Evolutionary conservation across 371 early-diverging fungal species (phyloP).

Genomic region (Nosema muscidifuracis): DNA sequence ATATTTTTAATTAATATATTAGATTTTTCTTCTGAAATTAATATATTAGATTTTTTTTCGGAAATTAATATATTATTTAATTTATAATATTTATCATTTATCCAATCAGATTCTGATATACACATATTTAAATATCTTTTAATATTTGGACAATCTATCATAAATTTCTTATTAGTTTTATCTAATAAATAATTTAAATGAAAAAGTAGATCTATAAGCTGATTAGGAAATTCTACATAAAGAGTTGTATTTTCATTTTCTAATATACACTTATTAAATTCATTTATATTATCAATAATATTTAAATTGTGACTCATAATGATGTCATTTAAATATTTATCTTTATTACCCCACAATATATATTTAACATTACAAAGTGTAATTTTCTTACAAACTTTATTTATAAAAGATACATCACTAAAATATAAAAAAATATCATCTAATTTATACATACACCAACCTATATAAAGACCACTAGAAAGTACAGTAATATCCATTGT

Average conservation of each 20-base stretch:
- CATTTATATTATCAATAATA: too few species aligned
- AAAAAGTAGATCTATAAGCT: neutral
- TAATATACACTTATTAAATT: too few species aligned
- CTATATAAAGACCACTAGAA: neutral
- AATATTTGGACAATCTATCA: neutral
- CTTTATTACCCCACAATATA: neutral
- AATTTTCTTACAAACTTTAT: neutral
- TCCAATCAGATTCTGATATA: neutral
- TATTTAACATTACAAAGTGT: neutral
- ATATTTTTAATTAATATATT: too few species aligned
- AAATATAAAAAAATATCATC: conserved; percentile 1
- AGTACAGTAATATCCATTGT: neutral
- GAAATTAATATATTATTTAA: too few species aligned
- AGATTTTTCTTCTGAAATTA: too few species aligned
- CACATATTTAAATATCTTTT: neutral
- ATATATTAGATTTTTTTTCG: too few species aligned
- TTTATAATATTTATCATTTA: neutral
- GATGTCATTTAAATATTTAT: too few species aligned
- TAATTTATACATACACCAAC: neutral
- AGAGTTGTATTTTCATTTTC: too few species aligned
- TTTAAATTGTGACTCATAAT: too few species aligned
- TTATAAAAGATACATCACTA: neutral
- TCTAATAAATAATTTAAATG: neutral
- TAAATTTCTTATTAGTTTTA: too few species aligned
- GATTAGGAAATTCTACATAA: conserved; percentile 3